A percentile compares a stretch with the other conserved stretches of the same genome.
These are phyloP conservation scores for Candida namnaoensis DNA, from an alignment of 805 yeast genomes.

Conservation along the genomic window DNA sequence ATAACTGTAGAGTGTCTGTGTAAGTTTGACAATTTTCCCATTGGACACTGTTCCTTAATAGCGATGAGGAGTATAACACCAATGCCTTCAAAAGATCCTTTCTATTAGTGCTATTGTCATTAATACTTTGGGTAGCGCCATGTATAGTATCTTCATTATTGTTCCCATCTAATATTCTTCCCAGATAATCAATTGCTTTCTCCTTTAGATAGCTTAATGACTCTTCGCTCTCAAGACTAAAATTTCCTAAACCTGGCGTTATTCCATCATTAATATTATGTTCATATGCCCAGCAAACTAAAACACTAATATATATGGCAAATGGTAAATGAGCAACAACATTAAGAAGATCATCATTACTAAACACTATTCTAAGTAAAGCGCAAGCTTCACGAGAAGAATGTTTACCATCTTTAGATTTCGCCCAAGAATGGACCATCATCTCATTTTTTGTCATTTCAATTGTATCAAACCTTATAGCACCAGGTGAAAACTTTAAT, in stretches of 20 bases:
- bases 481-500: neutral
- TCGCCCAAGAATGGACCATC: constrained; percentile 17
- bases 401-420: constrained; percentile 17
- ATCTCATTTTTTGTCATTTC: constrained; percentile 9
- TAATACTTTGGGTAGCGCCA: too few species aligned
- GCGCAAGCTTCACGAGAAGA: constrained; percentile 19
- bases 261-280: neutral
- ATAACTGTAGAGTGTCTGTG: too few species aligned
- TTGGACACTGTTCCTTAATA: too few species aligned
- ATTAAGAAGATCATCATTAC: constrained; percentile 13
- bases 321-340: constrained; percentile 18
- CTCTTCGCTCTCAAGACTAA: too few species aligned
- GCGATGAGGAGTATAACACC: too few species aligned
- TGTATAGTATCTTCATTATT: too few species aligned
- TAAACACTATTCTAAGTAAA: constrained; percentile 16
- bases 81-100: too few species aligned
- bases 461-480: constrained; percentile 5
- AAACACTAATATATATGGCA: constrained; percentile 8
- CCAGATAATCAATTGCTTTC: too few species aligned
- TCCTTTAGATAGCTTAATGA: too few species aligned
- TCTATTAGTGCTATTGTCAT: too few species aligned
- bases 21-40: too few species aligned
- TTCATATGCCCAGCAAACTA: constrained; percentile 13
- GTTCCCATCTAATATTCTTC: too few species aligned
- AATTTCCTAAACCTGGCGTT: neutral